Conservation (phyloP, 257 asterid species). For the Solanum paucissectum region DNA sequence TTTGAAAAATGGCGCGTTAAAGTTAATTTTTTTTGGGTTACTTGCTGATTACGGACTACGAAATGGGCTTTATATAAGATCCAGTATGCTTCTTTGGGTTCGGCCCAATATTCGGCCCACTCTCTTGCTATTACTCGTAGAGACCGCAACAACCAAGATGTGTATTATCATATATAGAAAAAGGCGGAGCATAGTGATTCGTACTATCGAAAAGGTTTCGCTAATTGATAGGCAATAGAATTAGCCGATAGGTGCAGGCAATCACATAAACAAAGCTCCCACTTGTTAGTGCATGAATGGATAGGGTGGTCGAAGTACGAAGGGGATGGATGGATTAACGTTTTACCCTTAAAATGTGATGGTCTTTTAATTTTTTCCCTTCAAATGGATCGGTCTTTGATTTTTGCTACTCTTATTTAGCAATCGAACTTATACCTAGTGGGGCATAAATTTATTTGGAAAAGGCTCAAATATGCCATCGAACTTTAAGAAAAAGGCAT, state of each 20-base stretch:
- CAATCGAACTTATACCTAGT: neutral
- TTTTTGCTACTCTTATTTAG: neutral
- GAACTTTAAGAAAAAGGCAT: no score
- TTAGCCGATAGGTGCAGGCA: neutral
- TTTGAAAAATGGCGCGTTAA: constrained; percentile 60
- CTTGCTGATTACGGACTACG: neutral
- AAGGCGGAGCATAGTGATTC: neutral
- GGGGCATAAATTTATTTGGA: neutral
- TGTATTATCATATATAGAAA: neutral
- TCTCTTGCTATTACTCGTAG: neutral
- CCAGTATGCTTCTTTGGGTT: neutral
- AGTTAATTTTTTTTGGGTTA: neutral
- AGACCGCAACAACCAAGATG: neutral
- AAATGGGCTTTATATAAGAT: neutral
- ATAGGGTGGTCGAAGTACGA: neutral
- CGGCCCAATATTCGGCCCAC: neutral
- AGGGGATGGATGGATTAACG: neutral
- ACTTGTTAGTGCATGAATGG: neutral
- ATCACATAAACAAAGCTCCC: neutral
- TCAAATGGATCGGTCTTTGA: neutral
- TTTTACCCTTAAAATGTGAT: neutral
- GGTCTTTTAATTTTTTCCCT: neutral
- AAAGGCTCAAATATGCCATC: no score
- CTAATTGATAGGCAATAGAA: neutral
- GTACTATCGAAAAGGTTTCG: neutral